phyloP scores from a whole-genome alignment of 176 grass and related monocot genomes.

The Hyparrhenia diplandra region DNA sequence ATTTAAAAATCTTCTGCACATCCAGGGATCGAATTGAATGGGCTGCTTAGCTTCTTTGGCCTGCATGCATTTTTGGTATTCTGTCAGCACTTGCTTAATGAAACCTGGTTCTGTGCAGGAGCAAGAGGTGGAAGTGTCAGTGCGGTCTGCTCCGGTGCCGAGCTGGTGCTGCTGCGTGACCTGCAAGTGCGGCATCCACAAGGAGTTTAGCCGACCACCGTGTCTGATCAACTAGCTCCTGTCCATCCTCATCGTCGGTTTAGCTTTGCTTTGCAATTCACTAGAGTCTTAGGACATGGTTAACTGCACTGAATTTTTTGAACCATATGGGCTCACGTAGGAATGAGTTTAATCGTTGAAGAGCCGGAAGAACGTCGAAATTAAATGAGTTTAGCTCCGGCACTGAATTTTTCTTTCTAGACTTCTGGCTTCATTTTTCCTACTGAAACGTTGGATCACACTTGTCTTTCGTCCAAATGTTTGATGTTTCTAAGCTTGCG shows the following conservation, averaged over 20 bases:
- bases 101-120: neutral
- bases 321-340: neutral
- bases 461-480: no score
- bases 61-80: neutral
- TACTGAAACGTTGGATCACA: no score
- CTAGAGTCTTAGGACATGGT: neutral
- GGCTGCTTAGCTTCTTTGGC: neutral
- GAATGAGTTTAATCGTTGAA: no score
- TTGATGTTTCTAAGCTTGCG: no score
- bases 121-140: slow-evolving; percentile 27
- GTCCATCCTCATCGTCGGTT: no score
- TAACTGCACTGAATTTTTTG: neutral
- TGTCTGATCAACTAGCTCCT: no score
- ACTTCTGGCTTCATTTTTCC: no score
- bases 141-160: neutral
- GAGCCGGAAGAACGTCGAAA: no score
- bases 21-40: neutral
- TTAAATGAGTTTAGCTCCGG: no score
- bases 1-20: neutral
- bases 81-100: neutral
- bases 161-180: slow-evolving; percentile 21
- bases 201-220: no score
- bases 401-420: no score
- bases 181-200: no score
- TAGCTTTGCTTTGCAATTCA: neutral